A percentile compares a stretch with the other conserved stretches of the same genome.
Conservation (phyloP, 2,329 filamentous ascomycete species). For the Ustilaginoidea virens region DNA sequence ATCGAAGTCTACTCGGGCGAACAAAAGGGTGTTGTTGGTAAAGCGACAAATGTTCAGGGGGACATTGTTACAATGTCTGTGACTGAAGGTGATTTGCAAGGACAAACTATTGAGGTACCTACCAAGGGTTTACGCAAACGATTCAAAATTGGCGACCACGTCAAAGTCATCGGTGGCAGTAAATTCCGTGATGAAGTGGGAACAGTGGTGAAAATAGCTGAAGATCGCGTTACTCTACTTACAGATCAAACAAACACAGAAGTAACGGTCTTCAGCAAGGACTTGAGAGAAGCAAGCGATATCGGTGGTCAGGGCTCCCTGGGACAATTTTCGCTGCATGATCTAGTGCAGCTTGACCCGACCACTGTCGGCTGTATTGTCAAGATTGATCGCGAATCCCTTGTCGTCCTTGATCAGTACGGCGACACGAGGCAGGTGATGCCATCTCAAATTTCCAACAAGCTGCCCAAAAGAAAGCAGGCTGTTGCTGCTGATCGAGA, state of each 20-base stretch:
- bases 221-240: conserved; percentile 82
- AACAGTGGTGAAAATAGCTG: conserved; percentile 87
- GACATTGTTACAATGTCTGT: conserved; percentile 87
- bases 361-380: conserved; percentile 87
- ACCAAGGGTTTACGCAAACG: conserved; percentile 84
- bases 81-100: conserved; percentile 64
- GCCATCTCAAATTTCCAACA: conserved; percentile 84
- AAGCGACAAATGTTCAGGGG: conserved; percentile 69
- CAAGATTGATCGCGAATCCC: conserved; percentile 86
- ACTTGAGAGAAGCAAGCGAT: conserved; percentile 83
- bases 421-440: conserved; percentile 68
- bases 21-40: conserved; percentile 80
- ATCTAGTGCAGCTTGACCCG: conserved; percentile 85
- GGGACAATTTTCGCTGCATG: conserved; percentile 84
- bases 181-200: conserved; percentile 90
- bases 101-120: conserved; percentile 82
- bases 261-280: conserved; percentile 95
- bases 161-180: conserved; percentile 95
- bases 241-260: conserved; percentile 88
- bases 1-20: conserved; percentile 94
- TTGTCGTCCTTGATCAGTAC: conserved; percentile 83
- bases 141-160: conserved; percentile 87
- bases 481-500: conserved; percentile 87
- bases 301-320: conserved; percentile 71
- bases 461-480: conserved; percentile 65